phyloP scores from a whole-genome alignment of 345 rosid genomes.

The Lumnitzera racemosa region DNA sequence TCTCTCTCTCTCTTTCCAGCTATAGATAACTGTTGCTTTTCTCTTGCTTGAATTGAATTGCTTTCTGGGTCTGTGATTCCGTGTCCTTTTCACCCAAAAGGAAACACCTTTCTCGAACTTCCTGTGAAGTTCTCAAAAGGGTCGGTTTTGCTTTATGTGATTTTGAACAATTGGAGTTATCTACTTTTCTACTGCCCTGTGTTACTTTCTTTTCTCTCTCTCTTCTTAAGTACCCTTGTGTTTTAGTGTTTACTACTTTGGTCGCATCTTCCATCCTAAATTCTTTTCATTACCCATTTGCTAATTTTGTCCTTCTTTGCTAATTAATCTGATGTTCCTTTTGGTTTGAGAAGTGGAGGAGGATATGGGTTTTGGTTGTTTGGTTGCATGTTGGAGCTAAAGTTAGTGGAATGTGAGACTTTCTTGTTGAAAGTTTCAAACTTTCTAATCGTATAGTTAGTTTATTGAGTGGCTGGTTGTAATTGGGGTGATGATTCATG shows the following conservation, averaged over 20 bases:
- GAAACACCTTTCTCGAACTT: conserved; percentile 8
- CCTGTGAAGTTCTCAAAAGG: neutral
- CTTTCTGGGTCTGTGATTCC: neutral
- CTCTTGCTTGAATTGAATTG: neutral
- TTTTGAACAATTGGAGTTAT: neutral
- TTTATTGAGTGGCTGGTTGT: too few relatives aligned
- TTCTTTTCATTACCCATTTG: too few relatives aligned
- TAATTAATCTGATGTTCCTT: conserved; percentile 4
- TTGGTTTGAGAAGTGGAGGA: conserved; percentile 6
- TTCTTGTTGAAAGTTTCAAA: neutral
- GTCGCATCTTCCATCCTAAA: too few relatives aligned
- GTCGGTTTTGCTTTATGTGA: neutral
- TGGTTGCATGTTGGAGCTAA: neutral
- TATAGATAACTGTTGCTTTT: neutral
- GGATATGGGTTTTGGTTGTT: neutral
- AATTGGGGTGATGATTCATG: too few relatives aligned
- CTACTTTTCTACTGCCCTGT: neutral
- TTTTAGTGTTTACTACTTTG: too few relatives aligned
- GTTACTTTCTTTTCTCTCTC: too few relatives aligned
- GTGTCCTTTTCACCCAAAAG: conserved; percentile 5
- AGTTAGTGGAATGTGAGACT: neutral
- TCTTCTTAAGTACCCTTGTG: too few relatives aligned
- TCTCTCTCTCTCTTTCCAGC: conserved; percentile 7
- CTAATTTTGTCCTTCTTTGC: neutral
- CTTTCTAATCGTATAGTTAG: neutral